Conservation (phyloP, 768 basidiomycete species). For the Leucogyrophana mollusca region DNA sequence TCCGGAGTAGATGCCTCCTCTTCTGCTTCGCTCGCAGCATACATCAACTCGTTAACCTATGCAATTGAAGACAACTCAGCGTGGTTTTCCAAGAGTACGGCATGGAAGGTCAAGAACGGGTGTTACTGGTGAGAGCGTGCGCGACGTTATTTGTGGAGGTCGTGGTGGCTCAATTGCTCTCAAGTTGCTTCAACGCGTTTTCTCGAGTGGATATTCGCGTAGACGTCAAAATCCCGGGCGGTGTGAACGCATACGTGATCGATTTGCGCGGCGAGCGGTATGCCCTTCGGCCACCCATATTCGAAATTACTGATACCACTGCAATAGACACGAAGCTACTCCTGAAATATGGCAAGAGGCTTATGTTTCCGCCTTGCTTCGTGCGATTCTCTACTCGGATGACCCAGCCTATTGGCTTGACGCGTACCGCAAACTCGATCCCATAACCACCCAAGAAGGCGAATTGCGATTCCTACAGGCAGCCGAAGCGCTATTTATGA, state of each 20-base stretch:
- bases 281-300: slow-evolving; percentile 23
- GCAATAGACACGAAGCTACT: slow-evolving; percentile 81
- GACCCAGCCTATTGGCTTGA: slow-evolving; percentile 90
- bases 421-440: slow-evolving; percentile 93
- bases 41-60: slow-evolving; percentile 98
- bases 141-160: slow-evolving; percentile 7
- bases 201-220: slow-evolving; percentile 95
- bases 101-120: slow-evolving; percentile 91
- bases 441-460: slow-evolving; percentile 84
- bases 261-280: slow-evolving; percentile 94
- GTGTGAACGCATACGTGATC: slow-evolving; percentile 90
- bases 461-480: slow-evolving; percentile 90
- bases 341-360: slow-evolving; percentile 97
- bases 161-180: not conserved
- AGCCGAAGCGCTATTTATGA: slow-evolving; percentile 83
- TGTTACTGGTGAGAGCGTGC: slow-evolving; percentile 78
- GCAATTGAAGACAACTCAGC: slow-evolving; percentile 86
- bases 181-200: slow-evolving; percentile 96
- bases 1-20: slow-evolving; percentile 99
- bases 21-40: slow-evolving; percentile 95
- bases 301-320: not conserved
- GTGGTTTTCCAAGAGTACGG: slow-evolving; percentile 85
- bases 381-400: slow-evolving; percentile 94
- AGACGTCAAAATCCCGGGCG: slow-evolving; percentile 98
- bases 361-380: slow-evolving; percentile 88